phyloP scores from a whole-genome alignment of 768 basidiomycete species.

The Mycena indigotica region DNA sequence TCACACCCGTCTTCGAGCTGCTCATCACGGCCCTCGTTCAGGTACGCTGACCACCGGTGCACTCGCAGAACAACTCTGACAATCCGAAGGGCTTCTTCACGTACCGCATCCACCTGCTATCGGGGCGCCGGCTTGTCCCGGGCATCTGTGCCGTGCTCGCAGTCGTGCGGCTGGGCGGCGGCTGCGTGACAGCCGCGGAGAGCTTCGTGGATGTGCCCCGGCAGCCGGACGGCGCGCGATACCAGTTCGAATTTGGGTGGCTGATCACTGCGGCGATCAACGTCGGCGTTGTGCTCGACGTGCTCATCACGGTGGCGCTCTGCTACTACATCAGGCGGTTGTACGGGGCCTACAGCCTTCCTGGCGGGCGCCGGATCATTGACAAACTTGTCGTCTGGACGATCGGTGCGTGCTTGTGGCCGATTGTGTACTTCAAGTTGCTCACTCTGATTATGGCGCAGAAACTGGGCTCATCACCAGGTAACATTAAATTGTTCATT shows the following conservation, averaged over 20 bases:
- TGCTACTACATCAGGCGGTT: slow-evolving; percentile 25
- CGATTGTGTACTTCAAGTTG: not conserved
- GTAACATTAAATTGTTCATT: slow-evolving; percentile 6
- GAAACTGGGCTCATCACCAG: slow-evolving; percentile 30
- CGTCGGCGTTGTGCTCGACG: slow-evolving; percentile 27
- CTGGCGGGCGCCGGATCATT: not conserved
- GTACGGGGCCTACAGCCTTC: slow-evolving; percentile 5
- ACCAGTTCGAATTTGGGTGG: slow-evolving; percentile 28
- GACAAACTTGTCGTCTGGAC: slow-evolving; percentile 1
- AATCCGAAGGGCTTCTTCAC: slow-evolving; percentile 27
- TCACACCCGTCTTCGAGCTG: slow-evolving; percentile 30
- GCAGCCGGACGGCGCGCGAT: slow-evolving; percentile 24
- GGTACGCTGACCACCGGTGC: no score
- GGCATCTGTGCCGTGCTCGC: slow-evolving; percentile 22
- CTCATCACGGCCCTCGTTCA: slow-evolving; percentile 31
- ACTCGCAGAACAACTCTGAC: no score
- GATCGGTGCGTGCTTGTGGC: slow-evolving; percentile 25
- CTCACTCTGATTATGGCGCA: not conserved
- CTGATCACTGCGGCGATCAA: slow-evolving; percentile 25
- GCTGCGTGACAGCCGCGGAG: slow-evolving; percentile 21
- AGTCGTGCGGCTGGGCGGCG: slow-evolving; percentile 22
- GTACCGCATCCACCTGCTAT: slow-evolving; percentile 27
- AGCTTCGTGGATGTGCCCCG: slow-evolving; percentile 27
- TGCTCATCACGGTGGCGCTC: slow-evolving; percentile 26
- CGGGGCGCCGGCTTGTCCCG: slow-evolving; percentile 15